Conservation (phyloP, 306 rosid species). For the Dalbergia cultrata region DNA sequence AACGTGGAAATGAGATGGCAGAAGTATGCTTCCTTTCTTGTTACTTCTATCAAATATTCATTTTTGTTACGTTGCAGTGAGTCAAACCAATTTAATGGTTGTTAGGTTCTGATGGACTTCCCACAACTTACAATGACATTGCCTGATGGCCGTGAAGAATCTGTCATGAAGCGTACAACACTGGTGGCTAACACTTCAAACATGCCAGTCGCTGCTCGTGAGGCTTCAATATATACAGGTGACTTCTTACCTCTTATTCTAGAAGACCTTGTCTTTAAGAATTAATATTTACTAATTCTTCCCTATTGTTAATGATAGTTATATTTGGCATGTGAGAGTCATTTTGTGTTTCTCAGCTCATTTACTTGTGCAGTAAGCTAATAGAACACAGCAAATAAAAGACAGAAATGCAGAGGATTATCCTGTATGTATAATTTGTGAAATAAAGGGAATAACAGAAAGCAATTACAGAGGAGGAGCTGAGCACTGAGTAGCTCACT, state of each 20-base stretch:
- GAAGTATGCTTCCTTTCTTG: constrained; percentile 59
- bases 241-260: constrained; percentile 35
- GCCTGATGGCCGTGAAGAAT: constrained; percentile 99
- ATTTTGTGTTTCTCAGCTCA: constrained; percentile 28
- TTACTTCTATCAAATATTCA: constrained; percentile 7
- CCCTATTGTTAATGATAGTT: constrained; percentile 14
- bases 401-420: too few species aligned
- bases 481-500: too few species aligned
- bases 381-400: too few species aligned
- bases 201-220: constrained; percentile 99
- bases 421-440: too few species aligned
- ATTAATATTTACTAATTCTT: constrained; percentile 22
- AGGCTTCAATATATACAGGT: constrained; percentile 99
- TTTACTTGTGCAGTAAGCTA: constrained; percentile 14
- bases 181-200: constrained; percentile 99
- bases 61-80: constrained; percentile 22
- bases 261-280: neutral
- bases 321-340: constrained; percentile 28
- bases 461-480: too few species aligned
- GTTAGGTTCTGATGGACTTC: constrained; percentile 97
- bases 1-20: constrained; percentile 99
- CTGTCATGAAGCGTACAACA: constrained; percentile 99
- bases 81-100: constrained; percentile 37
- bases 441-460: too few species aligned
- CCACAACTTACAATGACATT: constrained; percentile 99